phyloP scores from a whole-genome alignment of 345 rosid species.

The Melaleuca alternifolia region DNA sequence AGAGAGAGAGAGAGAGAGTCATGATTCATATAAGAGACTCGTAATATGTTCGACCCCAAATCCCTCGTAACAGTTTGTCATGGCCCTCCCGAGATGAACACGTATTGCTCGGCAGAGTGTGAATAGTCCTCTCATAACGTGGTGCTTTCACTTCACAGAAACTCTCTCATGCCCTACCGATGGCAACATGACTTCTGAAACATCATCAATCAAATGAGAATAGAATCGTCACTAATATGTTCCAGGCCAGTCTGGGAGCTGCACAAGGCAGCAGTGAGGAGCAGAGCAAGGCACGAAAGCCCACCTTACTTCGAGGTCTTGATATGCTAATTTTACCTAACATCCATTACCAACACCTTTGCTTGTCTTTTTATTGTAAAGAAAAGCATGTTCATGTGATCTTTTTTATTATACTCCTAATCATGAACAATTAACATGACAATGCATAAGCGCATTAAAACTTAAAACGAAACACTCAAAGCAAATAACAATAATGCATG shows the following conservation, averaged over 20 bases:
- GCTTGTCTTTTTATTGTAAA: neutral
- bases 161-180: neutral
- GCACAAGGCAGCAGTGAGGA: too few relatives aligned
- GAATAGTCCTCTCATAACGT: neutral
- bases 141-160: neutral
- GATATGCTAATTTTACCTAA: neutral
- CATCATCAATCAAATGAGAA: too few relatives aligned
- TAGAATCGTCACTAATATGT: too few relatives aligned
- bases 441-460: neutral
- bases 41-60: neutral
- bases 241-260: too few relatives aligned
- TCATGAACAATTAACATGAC: neutral
- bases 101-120: neutral
- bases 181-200: neutral
- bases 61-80: neutral
- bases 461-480: neutral
- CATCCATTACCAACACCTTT: neutral
- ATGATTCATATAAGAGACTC: neutral
- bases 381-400: neutral
- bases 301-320: neutral
- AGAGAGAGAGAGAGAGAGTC: neutral
- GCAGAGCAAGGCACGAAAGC: neutral
- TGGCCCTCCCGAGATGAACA: neutral
- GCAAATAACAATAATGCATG: neutral
- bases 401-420: neutral